Percentiles rank a stretch among this genome's conserved stretches.
Evolutionary conservation across 805 yeast species (phyloP).

Genomic region (Metschnikowia vanudenii): DNA sequence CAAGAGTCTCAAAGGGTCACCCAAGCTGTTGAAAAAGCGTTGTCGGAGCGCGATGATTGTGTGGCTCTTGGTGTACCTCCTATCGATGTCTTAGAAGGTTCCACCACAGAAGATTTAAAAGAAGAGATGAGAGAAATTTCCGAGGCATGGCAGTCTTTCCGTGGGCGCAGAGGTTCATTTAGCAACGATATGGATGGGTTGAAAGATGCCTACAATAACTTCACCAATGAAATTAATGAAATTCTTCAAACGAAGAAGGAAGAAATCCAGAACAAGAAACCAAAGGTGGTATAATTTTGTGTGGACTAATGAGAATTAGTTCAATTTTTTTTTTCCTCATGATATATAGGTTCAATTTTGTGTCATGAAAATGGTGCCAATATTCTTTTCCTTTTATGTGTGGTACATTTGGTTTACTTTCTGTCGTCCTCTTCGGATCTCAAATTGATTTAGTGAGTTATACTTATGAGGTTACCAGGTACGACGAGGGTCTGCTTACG

Average conservation of each 20-base stretch:
- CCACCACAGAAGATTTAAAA: conserved; percentile 35
- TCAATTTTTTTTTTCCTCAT: no score
- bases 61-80: conserved; percentile 40
- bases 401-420: no score
- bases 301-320: background rate
- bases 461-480: no score
- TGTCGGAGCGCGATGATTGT: conserved; percentile 15
- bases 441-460: no score
- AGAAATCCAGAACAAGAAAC: conserved; percentile 10
- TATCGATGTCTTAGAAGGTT: conserved; percentile 34
- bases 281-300: conserved; percentile 1
- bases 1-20: conserved; percentile 27
- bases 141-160: conserved; percentile 39
- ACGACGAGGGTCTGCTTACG: background rate
- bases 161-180: conserved; percentile 30
- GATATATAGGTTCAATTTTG: no score
- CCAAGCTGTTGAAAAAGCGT: conserved; percentile 23
- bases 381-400: no score
- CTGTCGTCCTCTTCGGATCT: no score
- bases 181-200: conserved; percentile 40
- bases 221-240: conserved; percentile 39
- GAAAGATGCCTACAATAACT: conserved; percentile 40
- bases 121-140: conserved; percentile 36
- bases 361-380: no score
- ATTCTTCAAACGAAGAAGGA: conserved; percentile 28